phyloP scores from a whole-genome alignment of 106 monocot genomes.

The Triglochin maritima region DNA sequence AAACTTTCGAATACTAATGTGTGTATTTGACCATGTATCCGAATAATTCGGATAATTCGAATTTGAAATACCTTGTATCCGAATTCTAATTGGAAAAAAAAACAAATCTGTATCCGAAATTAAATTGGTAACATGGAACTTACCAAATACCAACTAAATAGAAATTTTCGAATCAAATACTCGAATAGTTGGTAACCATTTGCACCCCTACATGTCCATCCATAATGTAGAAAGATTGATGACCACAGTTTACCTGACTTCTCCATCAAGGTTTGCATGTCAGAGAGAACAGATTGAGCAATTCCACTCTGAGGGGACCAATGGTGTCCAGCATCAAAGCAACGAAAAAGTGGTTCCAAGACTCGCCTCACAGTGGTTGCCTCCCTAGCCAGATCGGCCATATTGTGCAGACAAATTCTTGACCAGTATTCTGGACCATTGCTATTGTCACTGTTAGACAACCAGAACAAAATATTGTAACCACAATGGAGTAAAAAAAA shows the following conservation, averaged over 20 bases:
- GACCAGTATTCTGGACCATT: constrained; percentile 63
- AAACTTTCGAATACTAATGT: too few relatives aligned
- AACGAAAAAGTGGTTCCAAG: constrained; percentile 54
- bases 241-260: constrained; percentile 38
- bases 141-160: too few relatives aligned
- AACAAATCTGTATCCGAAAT: too few relatives aligned
- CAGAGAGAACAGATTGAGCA: constrained; percentile 53
- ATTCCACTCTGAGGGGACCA: constrained; percentile 60
- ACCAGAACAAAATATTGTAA: background rate
- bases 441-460: constrained; percentile 33
- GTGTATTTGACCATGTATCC: too few relatives aligned
- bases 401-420: constrained; percentile 49
- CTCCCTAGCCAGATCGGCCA: constrained; percentile 72
- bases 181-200: too few relatives aligned
- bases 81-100: too few relatives aligned
- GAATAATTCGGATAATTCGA: too few relatives aligned
- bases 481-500: background rate
- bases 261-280: constrained; percentile 66
- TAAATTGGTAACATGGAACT: too few relatives aligned
- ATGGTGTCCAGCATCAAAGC: constrained; percentile 48
- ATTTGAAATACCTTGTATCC: too few relatives aligned
- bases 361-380: constrained; percentile 82
- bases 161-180: too few relatives aligned
- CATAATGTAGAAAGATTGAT: background rate
- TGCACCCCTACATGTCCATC: background rate